phyloP scores from a whole-genome alignment of 2,329 filamentous ascomycete genomes.

The Capronia americana region DNA sequence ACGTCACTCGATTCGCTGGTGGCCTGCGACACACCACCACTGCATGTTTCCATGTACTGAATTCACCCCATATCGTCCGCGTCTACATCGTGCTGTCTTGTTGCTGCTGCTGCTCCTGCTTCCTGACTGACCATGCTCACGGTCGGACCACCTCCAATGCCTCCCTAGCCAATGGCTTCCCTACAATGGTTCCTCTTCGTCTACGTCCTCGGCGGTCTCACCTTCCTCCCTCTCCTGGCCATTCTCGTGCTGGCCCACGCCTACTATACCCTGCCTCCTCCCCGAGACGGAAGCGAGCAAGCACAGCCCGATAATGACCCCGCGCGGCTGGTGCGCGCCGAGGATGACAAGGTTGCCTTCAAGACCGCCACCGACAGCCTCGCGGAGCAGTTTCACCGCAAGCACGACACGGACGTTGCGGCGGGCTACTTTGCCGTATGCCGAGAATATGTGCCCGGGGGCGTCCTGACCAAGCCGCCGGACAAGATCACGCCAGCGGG shows the following conservation, averaged over 20 bases:
- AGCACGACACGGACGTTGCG: conserved; percentile 76
- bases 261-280: conserved; percentile 69
- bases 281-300: conserved; percentile 20
- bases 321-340: conserved; percentile 50
- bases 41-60: background rate
- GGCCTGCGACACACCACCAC: background rate
- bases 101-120: background rate
- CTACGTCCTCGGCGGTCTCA: conserved; percentile 86
- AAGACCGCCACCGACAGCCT: conserved; percentile 65
- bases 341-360: conserved; percentile 70
- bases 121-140: conserved; percentile 14
- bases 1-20: conserved; percentile 18
- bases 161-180: conserved; percentile 34
- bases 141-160: conserved; percentile 20
- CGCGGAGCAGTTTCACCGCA: conserved; percentile 66
- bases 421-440: conserved; percentile 96
- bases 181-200: conserved; percentile 66
- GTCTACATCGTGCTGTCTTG: too few relatives aligned
- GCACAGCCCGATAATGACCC: conserved; percentile 48
- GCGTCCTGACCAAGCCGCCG: conserved; percentile 89
- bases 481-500: conserved; percentile 83
- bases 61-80: background rate
- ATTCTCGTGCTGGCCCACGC: conserved; percentile 67
- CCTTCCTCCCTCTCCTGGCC: conserved; percentile 78
- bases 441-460: conserved; percentile 88